Evolutionary conservation across 2,329 filamentous ascomycete genomes (phyloP).

Genomic region (Fusarium piperis): DNA sequence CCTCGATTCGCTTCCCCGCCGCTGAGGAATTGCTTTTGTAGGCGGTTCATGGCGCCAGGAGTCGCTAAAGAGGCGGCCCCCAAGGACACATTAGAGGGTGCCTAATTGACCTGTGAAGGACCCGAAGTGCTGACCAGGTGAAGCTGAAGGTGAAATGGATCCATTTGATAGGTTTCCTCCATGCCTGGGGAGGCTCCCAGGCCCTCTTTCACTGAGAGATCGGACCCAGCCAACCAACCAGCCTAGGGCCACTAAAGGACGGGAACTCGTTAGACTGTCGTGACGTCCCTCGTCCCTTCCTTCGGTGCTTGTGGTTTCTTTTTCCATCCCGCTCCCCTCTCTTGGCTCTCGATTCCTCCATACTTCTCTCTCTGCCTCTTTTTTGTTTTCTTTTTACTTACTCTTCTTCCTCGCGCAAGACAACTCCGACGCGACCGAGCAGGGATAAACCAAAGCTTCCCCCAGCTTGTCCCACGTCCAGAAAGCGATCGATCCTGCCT

Average conservation of each 20-base stretch:
- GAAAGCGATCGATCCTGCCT: slow-evolving; percentile 9
- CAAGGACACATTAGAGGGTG: slow-evolving; percentile 2
- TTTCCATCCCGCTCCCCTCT: slow-evolving; percentile 27
- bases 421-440: slow-evolving; percentile 5
- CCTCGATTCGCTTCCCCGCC: neutral
- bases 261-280: slow-evolving; percentile 15
- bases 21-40: neutral
- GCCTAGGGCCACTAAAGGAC: slow-evolving; percentile 6
- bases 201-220: neutral
- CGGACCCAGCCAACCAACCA: slow-evolving; percentile 24
- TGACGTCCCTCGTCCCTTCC: slow-evolving; percentile 33
- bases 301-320: slow-evolving; percentile 33
- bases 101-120: slow-evolving; percentile 22
- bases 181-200: neutral
- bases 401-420: neutral
- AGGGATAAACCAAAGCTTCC: slow-evolving; percentile 14
- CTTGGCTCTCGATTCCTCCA: slow-evolving; percentile 20
- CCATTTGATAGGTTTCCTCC: neutral
- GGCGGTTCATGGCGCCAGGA: slow-evolving; percentile 16
- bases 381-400: slow-evolving; percentile 11
- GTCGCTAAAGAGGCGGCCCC: slow-evolving; percentile 3
- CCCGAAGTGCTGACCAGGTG: neutral
- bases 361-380: neutral
- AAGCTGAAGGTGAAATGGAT: neutral
- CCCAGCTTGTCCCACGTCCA: slow-evolving; percentile 13